Percentiles rank a stretch among this genome's conserved stretches.
Evolutionary conservation across 169 alveolate species (phyloP).

Genomic region (Eimeria necatrix): DNA sequence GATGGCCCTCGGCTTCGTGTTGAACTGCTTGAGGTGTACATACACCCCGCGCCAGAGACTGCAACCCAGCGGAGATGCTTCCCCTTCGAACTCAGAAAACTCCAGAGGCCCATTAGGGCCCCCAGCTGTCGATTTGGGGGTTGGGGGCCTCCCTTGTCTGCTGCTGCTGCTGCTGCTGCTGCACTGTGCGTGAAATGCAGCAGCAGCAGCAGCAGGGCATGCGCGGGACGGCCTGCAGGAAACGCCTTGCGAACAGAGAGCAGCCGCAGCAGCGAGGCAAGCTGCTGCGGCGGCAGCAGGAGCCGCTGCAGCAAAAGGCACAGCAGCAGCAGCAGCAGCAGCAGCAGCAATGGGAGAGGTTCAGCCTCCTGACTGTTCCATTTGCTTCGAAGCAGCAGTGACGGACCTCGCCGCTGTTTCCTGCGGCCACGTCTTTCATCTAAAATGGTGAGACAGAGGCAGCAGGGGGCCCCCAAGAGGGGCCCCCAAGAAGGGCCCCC

Average conservation of each 20-base stretch:
- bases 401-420: slow-evolving; percentile 35
- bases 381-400: slow-evolving; percentile 17
- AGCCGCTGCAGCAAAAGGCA: neutral
- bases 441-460: neutral
- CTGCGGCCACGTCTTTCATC: slow-evolving; percentile 32
- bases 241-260: neutral
- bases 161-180: slow-evolving; percentile 50
- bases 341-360: slow-evolving; percentile 52
- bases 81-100: neutral
- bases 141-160: neutral
- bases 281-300: slow-evolving; percentile 14
- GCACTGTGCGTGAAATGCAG: neutral
- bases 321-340: slow-evolving; percentile 29
- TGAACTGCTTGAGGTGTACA: neutral
- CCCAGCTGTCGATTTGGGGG: neutral
- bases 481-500: neutral
- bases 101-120: neutral
- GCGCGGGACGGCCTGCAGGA: neutral
- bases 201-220: slow-evolving; percentile 34
- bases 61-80: neutral
- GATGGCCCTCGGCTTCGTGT: neutral
- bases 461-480: neutral
- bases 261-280: neutral
- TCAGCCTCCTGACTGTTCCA: slow-evolving; percentile 47
- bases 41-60: neutral